Evolutionary conservation across 139 green algal species (phyloP).

Genomic region (Coccomyxa sp.): DNA sequence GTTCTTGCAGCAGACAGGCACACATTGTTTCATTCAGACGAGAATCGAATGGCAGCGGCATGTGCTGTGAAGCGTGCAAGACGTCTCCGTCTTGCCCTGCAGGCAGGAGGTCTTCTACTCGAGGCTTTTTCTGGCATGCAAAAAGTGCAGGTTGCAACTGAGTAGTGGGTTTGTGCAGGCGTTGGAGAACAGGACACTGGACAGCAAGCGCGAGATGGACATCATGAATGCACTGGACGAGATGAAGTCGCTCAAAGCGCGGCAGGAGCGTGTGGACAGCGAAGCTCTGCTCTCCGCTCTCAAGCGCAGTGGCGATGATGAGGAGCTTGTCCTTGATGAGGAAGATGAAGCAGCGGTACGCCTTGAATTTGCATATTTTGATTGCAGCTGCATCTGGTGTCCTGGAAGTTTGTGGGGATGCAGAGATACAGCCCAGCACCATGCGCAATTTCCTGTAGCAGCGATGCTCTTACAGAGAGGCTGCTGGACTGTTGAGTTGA

Average conservation of each 20-base stretch:
- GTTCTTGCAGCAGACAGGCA: background rate
- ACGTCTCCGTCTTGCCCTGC: too few relatives aligned
- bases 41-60: background rate
- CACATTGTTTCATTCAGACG: background rate
- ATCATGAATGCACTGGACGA: conserved; percentile 92
- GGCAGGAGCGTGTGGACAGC: conserved; percentile 43
- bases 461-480: background rate
- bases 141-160: too few relatives aligned
- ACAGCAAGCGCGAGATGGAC: conserved; percentile 95
- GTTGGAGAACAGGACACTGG: conserved; percentile 91
- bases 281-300: conserved; percentile 60
- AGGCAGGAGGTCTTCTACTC: too few relatives aligned
- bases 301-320: conserved; percentile 34
- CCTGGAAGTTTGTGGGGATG: background rate
- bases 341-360: background rate
- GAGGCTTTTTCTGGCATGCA: too few relatives aligned
- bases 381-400: background rate
- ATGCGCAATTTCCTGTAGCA: background rate
- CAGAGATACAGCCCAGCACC: background rate
- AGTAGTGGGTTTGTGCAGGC: conserved; percentile 3
- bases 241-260: conserved; percentile 67
- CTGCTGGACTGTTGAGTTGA: background rate
- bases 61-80: background rate
- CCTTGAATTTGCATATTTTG: background rate
- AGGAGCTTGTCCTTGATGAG: background rate